Percentiles rank a stretch among this genome's conserved stretches.
These are phyloP conservation scores for Kockovaella imperatae DNA, from an alignment of 768 basidiomycete genomes.

Conservation along the genomic window DNA sequence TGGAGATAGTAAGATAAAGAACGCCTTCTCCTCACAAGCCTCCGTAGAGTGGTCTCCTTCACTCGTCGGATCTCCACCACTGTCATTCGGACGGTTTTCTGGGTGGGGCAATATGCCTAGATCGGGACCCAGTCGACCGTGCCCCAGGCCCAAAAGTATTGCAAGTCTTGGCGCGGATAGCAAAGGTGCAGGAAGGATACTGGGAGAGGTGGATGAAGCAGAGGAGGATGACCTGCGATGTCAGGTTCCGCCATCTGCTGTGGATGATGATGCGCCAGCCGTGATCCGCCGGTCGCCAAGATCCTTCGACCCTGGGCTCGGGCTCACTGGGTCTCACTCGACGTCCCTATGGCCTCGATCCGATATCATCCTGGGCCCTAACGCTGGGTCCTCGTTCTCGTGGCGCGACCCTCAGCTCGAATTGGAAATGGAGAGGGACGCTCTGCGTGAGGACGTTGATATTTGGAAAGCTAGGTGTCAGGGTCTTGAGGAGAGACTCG, in stretches of 20 bases:
- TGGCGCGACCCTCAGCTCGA: constrained; percentile 25
- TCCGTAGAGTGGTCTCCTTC: constrained; percentile 5
- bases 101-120: constrained; percentile 10
- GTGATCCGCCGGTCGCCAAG: too few species aligned
- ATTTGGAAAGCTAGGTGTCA: constrained; percentile 73
- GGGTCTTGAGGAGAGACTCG: constrained; percentile 65
- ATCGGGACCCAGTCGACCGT: constrained; percentile 21
- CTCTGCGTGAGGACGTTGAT: constrained; percentile 76
- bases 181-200: constrained; percentile 16
- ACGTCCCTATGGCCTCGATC: background rate
- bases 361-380: background rate
- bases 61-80: constrained; percentile 5
- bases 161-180: constrained; percentile 20
- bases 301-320: too few species aligned
- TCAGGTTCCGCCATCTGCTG: too few species aligned
- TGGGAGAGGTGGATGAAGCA: constrained; percentile 26
- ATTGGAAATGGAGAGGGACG: constrained; percentile 73
- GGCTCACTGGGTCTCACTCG: too few species aligned
- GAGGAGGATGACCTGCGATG: too few species aligned
- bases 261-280: too few species aligned
- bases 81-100: constrained; percentile 1
- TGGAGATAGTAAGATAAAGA: constrained; percentile 3
- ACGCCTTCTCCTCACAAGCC: constrained; percentile 1
- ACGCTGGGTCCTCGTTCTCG: background rate
- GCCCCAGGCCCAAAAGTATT: constrained; percentile 27